Conservation (phyloP, 768 basidiomycete species). For the Lenzites betulinus region DNA sequence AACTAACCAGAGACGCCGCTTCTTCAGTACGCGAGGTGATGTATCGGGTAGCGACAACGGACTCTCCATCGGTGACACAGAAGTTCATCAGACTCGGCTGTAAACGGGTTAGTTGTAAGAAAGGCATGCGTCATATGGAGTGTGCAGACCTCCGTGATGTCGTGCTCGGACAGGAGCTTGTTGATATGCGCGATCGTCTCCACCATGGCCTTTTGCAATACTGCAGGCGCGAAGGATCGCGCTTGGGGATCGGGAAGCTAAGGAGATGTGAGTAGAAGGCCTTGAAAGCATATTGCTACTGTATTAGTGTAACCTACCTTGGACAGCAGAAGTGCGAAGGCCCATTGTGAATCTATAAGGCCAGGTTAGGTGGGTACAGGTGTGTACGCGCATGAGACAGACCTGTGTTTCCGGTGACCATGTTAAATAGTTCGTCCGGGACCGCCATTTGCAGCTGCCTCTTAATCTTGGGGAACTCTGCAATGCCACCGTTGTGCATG, state of each 20-base stretch:
- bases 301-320: constrained; percentile 47
- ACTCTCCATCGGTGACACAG: constrained; percentile 93
- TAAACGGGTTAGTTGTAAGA: constrained; percentile 1
- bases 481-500: constrained; percentile 97
- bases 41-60: constrained; percentile 92
- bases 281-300: neutral
- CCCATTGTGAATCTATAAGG: constrained; percentile 89
- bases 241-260: constrained; percentile 84
- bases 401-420: constrained; percentile 94
- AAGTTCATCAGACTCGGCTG: constrained; percentile 94
- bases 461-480: constrained; percentile 80
- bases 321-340: constrained; percentile 89
- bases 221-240: constrained; percentile 66
- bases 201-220: constrained; percentile 83
- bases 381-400: constrained; percentile 17
- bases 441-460: constrained; percentile 74
- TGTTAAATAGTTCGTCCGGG: constrained; percentile 81
- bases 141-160: constrained; percentile 63
- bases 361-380: neutral
- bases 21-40: constrained; percentile 91
- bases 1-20: constrained; percentile 80
- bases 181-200: constrained; percentile 85
- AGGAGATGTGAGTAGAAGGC: neutral
- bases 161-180: constrained; percentile 66
- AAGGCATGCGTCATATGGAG: neutral